Base-by-base conservation (phyloP, 1,284 basidiomycete species). In the Exobasidium cylindrosporum region DNA sequence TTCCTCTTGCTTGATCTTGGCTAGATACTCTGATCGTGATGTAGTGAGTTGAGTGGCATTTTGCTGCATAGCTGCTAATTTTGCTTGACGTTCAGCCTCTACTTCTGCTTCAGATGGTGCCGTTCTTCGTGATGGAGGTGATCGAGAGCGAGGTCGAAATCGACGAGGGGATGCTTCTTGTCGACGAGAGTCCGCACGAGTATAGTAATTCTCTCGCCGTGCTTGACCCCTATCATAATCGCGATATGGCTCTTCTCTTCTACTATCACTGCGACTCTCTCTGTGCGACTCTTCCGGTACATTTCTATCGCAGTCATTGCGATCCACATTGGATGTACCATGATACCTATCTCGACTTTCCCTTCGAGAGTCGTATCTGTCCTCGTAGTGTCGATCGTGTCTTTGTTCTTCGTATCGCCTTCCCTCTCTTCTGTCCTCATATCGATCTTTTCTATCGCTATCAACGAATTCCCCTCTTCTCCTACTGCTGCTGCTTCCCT, bases 11-110 rank as follows among this genome's bases (percentile, higher is more conserved):
- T 66, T 64, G 44, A 78, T 67, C 47, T 67, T 68, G 17, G 57
- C 56, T 11, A 79, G 57, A 52, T 70, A 68, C 3, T 67, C 66
- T 45, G 53, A 57, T n/a, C 91, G 85, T 59, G 90, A 87, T 0
- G 78, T 75, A 43, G 84, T 83, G 83, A 92, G 84, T 17, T 81
- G 78, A 28, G 83, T 80, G 1, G 93, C 93, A 66, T 89, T 86
- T 1, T 84, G 80, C 28, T 87, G 82, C 93, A 97, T 96, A 10
- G 90, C 89, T 0, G 90, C 92, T 21, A 97, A 83, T 31, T 89
- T 87, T 24, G 90, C 89, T 1, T 87, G 87, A 31, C 92, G 89
- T 58, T 89, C 87, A 1, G 86, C 84, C 50, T 83, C 82, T 0
- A 80, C 71, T 29, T 65, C 55, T 31, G 64, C 21, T 10, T 47